These are phyloP conservation scores for Echium plantagineum DNA, from an alignment of 257 asterid genomes.

Conservation along the genomic window DNA sequence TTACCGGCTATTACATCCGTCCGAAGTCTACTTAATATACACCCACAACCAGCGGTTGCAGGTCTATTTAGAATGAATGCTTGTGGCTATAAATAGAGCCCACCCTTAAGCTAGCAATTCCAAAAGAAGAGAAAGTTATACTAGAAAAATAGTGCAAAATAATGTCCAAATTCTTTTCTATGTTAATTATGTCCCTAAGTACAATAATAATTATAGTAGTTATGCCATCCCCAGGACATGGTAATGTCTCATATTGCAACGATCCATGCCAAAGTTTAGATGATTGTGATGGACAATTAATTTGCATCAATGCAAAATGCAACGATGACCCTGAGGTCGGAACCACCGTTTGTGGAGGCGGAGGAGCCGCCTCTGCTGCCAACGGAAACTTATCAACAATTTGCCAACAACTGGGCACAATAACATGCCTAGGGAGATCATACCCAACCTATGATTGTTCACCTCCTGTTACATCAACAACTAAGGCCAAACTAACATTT, in stretches of 20 bases:
- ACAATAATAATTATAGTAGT: not conserved
- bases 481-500: conserved; percentile 24
- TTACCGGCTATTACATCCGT: too few relatives aligned
- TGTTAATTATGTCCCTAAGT: not conserved
- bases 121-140: too few relatives aligned
- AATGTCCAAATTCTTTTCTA: conserved; percentile 10
- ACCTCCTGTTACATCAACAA: conserved; percentile 27
- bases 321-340: conserved; percentile 28
- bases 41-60: too few relatives aligned
- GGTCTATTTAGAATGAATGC: too few relatives aligned
- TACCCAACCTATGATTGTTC: conserved; percentile 26
- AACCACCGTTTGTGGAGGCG: conserved; percentile 10
- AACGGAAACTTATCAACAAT: not conserved
- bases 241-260: conserved; percentile 18
- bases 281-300: conserved; percentile 24
- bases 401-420: conserved; percentile 21
- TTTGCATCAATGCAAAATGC: conserved; percentile 23
- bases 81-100: too few relatives aligned
- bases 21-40: too few relatives aligned
- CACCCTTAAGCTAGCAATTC: too few relatives aligned
- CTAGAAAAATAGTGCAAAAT: not conserved
- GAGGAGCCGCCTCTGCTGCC: conserved; percentile 2
- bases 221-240: not conserved
- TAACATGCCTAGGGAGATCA: conserved; percentile 11
- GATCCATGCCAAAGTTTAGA: conserved; percentile 16